Evolutionary conservation across 2,329 filamentous ascomycete species (phyloP), one percentile per base, ranked within the genome.

Genomic region (Diplodia seriata): DNA sequence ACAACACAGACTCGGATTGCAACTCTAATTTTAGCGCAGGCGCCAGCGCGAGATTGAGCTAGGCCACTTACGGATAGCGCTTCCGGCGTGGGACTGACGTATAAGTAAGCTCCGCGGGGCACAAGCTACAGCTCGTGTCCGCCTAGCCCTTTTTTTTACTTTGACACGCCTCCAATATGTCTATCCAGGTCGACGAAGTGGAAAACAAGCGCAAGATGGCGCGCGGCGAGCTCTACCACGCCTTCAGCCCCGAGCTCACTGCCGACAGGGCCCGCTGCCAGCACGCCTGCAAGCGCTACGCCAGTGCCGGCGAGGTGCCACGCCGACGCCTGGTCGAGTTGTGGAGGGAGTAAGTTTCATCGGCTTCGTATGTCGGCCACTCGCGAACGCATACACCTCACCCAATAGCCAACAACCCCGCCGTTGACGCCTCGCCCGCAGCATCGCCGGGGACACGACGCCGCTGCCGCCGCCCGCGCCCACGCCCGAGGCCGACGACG

Each of bases 191-290:
- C 15, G 59, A 68, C 26, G 66, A 68, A 29, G 66, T 29, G 36
- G 77, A 79, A 64, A 80, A 81, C 71, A 79, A 76, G 70, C 72
- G 74, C 53, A 76, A 75, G 55, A 92, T 92, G 89, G 78, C 81
- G 57, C 81, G 83, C 15, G 90, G 90, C 59, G 88, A 94, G 76
- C 84, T 94, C 12, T 94, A 93, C 77, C 85, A 89, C 72, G 87
- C 90, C 51, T 94, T 94, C 74, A 86, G 87, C 0, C 89, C 91
- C 0, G 86, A 90, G 40, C 87, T 95, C 4, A 79, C 86, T 2
- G 87, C 85, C 0, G 89, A 85, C 49, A 86, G 92, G 20, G 80
- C 81, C n/a, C 84, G 88, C 15, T 92, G 90, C 76, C 83, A 83
- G 51, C 77, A 81, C 38, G 90, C 91, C 0, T 88, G 85, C 72